Base-by-base conservation (phyloP, 2,329 filamentous ascomycete genomes). In the Botrytis deweyae region DNA sequence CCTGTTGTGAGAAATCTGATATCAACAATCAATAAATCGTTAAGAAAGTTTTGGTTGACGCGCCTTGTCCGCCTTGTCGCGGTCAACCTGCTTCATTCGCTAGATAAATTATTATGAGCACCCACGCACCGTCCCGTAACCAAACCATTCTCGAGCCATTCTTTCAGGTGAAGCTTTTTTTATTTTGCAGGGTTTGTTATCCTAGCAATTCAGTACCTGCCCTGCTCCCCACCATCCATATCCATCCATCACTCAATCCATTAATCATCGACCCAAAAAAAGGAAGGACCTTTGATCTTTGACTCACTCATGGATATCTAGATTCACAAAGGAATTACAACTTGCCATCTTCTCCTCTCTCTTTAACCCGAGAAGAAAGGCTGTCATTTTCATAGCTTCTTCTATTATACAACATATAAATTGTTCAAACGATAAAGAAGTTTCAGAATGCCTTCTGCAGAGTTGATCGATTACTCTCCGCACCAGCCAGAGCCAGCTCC, bases 381-480 rank as follows among this genome's bases (percentile, higher is more conserved):
- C 22, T 3, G 33, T 38, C 64, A 29, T 22, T 29, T 22, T 22
- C 16, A 55, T 8, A 7, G 16, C 16, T 22, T 55, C 46, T 42
- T 42, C 33, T 16, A 14, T 22, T 22, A 10, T 55, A 36, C 49
- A n/a, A 3, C 25, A 29, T 67, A n/a, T 20, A 12, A 55, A 44
- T 44, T 14, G 10, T 68, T 33, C 49, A 33, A 22, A 42, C 22
- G 38, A 36, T 16, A 22, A 14, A 42, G 25, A 20, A 29, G 18
- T 16, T 44, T 25, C 9, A 81, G 52, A 58, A 87, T 87, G 85
- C 78, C 83, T 75, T 77, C 82, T 73, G 82, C 84, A 77, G 86
- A 83, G 75, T 79, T 92, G 61, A 86, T 91, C 76, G 95, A 98
- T 82, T 91, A 98, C 83, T 98, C 95, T 75, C 94, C 95, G 80